Evolutionary conservation across 345 rosid genomes (phyloP).

Genomic region (Chamaenerion angustifolium): DNA sequence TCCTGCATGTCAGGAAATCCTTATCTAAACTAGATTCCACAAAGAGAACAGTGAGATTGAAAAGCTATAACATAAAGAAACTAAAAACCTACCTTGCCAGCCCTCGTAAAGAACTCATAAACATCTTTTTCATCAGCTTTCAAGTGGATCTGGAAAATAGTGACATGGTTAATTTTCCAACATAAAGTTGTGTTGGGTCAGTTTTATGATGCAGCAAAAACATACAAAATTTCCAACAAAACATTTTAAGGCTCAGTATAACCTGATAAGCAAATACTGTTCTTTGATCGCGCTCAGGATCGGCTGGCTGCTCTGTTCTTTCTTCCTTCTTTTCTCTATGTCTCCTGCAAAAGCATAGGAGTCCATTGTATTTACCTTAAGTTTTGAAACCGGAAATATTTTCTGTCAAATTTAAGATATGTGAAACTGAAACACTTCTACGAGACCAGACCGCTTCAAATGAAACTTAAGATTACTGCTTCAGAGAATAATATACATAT

Average conservation of each 20-base stretch:
- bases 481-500: too few relatives aligned
- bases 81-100: constrained; percentile 62
- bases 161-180: neutral
- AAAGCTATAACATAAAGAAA: neutral
- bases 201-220: neutral
- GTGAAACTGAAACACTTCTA: too few relatives aligned
- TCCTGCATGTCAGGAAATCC: too few relatives aligned
- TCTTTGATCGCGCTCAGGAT: constrained; percentile 97
- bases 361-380: constrained; percentile 1
- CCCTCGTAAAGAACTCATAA: constrained; percentile 83
- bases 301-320: constrained; percentile 63
- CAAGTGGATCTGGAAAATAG: constrained; percentile 48
- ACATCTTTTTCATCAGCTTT: constrained; percentile 89
- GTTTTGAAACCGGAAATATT: neutral
- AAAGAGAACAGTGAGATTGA: neutral
- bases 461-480: too few relatives aligned
- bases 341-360: constrained; percentile 35
- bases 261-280: constrained; percentile 98
- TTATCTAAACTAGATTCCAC: neutral
- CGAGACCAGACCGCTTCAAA: too few relatives aligned
- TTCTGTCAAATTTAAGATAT: neutral
- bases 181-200: too few relatives aligned
- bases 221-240: neutral
- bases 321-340: constrained; percentile 70
- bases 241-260: constrained; percentile 1